Evolutionary conservation across 75 land plant genomes (phyloP).

Genomic region (Picea sitchensis): DNA sequence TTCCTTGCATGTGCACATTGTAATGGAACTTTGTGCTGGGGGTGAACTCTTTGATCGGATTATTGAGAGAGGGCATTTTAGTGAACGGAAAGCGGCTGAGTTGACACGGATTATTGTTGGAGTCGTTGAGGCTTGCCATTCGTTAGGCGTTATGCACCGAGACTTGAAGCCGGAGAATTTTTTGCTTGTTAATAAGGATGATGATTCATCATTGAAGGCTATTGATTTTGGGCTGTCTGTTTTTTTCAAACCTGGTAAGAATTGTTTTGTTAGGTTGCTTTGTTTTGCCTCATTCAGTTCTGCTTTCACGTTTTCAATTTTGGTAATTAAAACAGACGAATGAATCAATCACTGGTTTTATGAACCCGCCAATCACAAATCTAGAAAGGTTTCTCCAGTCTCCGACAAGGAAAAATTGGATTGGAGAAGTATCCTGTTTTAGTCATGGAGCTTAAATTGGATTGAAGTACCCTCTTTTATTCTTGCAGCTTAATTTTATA

Average conservation of each 20-base stretch:
- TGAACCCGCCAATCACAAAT: neutral
- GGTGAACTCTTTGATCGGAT: conserved; percentile 87
- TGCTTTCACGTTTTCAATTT: neutral
- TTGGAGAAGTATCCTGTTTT: neutral
- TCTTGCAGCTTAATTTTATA: no score
- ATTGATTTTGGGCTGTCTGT: conserved; percentile 85
- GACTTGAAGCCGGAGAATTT: conserved; percentile 81
- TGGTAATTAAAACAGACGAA: neutral
- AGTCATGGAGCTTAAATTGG: neutral
- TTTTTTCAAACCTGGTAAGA: conserved; percentile 79
- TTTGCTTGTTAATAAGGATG: conserved; percentile 71
- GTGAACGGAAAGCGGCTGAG: conserved; percentile 74
- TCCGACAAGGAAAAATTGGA: neutral
- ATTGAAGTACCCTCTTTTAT: neutral
- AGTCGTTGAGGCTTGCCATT: conserved; percentile 79
- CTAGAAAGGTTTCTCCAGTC: neutral
- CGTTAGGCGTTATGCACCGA: conserved; percentile 74
- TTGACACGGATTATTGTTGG: conserved; percentile 76
- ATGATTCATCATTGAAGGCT: conserved; percentile 75
- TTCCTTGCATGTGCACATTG: conserved; percentile 57
- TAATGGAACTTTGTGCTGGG: conserved; percentile 65
- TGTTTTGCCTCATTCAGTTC: neutral
- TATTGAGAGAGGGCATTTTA: conserved; percentile 75
- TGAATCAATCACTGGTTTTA: neutral
- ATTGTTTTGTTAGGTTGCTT: neutral